Evolutionary conservation across 2,329 filamentous ascomycete genomes (phyloP), one percentile per base, ranked within the genome.

Genomic region (Verticillium albo-atrum): DNA sequence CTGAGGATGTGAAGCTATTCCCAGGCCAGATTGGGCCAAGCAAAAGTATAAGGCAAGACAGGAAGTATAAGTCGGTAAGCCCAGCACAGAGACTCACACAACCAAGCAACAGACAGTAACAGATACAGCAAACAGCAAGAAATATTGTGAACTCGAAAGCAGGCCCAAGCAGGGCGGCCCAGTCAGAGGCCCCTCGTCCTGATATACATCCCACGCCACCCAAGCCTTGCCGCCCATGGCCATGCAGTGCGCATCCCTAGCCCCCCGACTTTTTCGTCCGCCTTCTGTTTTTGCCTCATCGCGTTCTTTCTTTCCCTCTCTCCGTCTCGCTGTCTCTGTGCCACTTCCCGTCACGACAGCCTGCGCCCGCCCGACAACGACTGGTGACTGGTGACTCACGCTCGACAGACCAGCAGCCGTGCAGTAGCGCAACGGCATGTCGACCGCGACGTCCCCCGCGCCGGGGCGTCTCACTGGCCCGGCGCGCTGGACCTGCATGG

Each of bases 1-100:
- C 35, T 55, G 57, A n/a, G n/a, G 26, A 17, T 25, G 23, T 51
- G 53, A 59, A 27, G 55, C 37, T 57, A 47, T 56, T 56, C 54
- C 28, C 32, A 32, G 50, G 23, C 34, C 35, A 35, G 25, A 7
- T 47, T 23, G 9, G 23, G 34, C 10, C 34, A 27, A 42, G 54
- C 17, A 15, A n/a, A 12, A n/a, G 23, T 7, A n/a, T 27, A 5
- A 20, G 4, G 15, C 6, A 32, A 32, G 52, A 32, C 32, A 25
- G 30, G 2, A 32, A 54, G 28, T n/a, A 20, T 6, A 47, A 23
- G n/a, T 26, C n/a, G 37, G 54, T 6, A 56, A 26, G 23, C 17
- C 5, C 35, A 20, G 54, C 54, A 56, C 54, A 42, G 34, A 26
- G 20, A 17, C 32, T 56, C 54, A 56, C 34, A 17, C 30, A 35